phyloP scores from a whole-genome alignment of 2,329 filamentous ascomycete species.

The Fusarium robinianum region DNA sequence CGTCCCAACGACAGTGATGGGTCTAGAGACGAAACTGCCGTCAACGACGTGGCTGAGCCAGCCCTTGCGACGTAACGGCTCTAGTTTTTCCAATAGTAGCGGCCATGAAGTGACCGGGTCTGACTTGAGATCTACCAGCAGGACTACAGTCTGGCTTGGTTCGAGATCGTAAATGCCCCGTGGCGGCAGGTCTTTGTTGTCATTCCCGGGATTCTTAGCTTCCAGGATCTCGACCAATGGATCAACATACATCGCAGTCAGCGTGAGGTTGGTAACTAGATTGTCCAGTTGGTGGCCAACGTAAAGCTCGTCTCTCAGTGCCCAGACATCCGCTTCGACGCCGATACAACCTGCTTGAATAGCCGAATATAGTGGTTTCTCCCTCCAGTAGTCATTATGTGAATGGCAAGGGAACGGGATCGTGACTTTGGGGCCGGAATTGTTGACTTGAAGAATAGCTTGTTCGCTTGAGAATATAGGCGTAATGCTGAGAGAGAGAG shows the following conservation, averaged over 20 bases:
- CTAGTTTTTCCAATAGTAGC: slow-evolving; percentile 45
- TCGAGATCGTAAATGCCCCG: slow-evolving; percentile 62
- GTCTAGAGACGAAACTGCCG: slow-evolving; percentile 54
- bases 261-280: slow-evolving; percentile 60
- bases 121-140: slow-evolving; percentile 74
- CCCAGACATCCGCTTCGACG: slow-evolving; percentile 73
- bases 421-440: slow-evolving; percentile 1
- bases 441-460: too few relatives aligned
- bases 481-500: slow-evolving; percentile 15
- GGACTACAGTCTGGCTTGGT: slow-evolving; percentile 58
- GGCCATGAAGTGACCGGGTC: slow-evolving; percentile 32
- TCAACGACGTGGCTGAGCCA: slow-evolving; percentile 61
- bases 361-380: slow-evolving; percentile 65
- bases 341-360: slow-evolving; percentile 62
- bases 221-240: slow-evolving; percentile 64
- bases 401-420: slow-evolving; percentile 64
- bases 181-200: slow-evolving; percentile 14
- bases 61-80: slow-evolving; percentile 61
- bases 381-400: slow-evolving; percentile 74
- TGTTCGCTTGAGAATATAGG: slow-evolving; percentile 7
- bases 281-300: slow-evolving; percentile 65
- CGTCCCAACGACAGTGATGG: slow-evolving; percentile 71
- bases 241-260: slow-evolving; percentile 65
- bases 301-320: slow-evolving; percentile 57
- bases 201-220: slow-evolving; percentile 44